These are phyloP conservation scores for Backusella westeae DNA, from an alignment of 192 early-diverging fungal genomes.

Conservation along the genomic window DNA sequence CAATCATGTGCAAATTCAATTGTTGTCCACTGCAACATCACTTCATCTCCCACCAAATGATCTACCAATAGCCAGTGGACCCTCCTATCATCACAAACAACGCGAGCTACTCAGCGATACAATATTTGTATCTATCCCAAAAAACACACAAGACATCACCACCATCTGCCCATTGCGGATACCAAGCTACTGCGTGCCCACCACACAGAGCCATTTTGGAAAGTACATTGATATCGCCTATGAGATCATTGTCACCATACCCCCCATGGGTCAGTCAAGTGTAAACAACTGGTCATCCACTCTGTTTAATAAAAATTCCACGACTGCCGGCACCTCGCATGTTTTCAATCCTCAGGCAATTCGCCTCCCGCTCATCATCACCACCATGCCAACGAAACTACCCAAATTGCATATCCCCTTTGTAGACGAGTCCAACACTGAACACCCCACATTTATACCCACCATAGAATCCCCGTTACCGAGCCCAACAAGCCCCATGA, in stretches of 20 bases:
- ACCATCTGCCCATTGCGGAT: conserved; percentile 15
- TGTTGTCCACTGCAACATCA: conserved; percentile 20
- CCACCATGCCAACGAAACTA: not conserved
- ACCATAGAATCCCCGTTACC: conserved; percentile 4
- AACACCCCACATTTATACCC: not conserved
- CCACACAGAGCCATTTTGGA: conserved; percentile 15
- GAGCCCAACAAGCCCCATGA: not conserved
- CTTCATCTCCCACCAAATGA: not conserved
- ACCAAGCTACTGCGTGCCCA: conserved; percentile 17
- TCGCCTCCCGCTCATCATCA: not conserved
- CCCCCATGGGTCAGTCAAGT: conserved; percentile 5
- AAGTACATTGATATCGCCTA: conserved; percentile 20
- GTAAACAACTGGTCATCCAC: not conserved
- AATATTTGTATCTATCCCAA: conserved; percentile 23
- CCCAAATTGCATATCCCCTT: not conserved
- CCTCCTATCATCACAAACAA: not conserved
- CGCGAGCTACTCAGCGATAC: conserved; percentile 13
- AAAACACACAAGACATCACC: not conserved
- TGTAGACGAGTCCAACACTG: not conserved
- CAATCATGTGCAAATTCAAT: conserved; percentile 5
- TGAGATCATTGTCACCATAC: conserved; percentile 20
- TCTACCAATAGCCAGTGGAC: conserved; percentile 7
- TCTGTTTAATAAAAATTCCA: not conserved
- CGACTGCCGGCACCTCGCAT: not conserved
- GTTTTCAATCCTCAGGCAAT: not conserved